Percentiles rank a stretch among this genome's conserved stretches.
phyloP scores from a whole-genome alignment of 345 rosid species.

The Camelina sativa region DNA sequence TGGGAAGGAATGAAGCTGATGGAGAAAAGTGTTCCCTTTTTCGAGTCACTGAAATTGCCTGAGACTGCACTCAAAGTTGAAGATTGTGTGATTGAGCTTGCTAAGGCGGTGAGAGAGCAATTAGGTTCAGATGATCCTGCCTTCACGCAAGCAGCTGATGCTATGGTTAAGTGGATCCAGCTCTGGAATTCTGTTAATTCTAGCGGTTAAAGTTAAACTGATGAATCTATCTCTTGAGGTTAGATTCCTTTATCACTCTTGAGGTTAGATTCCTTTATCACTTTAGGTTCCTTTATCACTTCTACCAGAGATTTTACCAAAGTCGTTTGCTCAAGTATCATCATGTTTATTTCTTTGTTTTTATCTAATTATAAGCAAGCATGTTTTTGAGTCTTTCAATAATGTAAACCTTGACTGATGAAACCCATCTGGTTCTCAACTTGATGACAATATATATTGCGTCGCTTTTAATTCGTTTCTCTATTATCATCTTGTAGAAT shows the following conservation, averaged over 20 bases:
- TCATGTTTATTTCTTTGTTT: constrained; percentile 32
- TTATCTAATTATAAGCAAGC: constrained; percentile 32
- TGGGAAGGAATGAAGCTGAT: constrained; percentile 97
- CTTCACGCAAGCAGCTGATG: constrained; percentile 71
- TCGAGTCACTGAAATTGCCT: constrained; percentile 67
- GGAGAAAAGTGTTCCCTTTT: constrained; percentile 90
- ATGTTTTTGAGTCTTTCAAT: constrained; percentile 37
- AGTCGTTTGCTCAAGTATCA: constrained; percentile 10
- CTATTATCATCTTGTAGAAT: constrained; percentile 16
- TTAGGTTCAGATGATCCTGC: constrained; percentile 63
- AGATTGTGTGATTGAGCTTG: constrained; percentile 75
- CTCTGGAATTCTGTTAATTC: constrained; percentile 72
- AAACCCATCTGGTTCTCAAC: constrained; percentile 7
- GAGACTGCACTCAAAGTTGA: constrained; percentile 60
- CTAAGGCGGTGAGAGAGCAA: constrained; percentile 64
- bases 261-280: constrained; percentile 4
- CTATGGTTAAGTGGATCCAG: constrained; percentile 76
- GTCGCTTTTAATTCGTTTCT: constrained; percentile 5
- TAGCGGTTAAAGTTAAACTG: constrained; percentile 21
- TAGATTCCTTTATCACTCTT: constrained; percentile 21
- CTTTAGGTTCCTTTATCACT: constrained; percentile 16
- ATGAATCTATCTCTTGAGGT: constrained; percentile 35
- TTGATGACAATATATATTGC: constrained; percentile 16
- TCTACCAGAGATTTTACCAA: constrained; percentile 21
- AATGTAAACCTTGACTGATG: constrained; percentile 35